Base-by-base conservation (phyloP, 768 basidiomycete species). In the Clitopilus passeckerianus region DNA sequence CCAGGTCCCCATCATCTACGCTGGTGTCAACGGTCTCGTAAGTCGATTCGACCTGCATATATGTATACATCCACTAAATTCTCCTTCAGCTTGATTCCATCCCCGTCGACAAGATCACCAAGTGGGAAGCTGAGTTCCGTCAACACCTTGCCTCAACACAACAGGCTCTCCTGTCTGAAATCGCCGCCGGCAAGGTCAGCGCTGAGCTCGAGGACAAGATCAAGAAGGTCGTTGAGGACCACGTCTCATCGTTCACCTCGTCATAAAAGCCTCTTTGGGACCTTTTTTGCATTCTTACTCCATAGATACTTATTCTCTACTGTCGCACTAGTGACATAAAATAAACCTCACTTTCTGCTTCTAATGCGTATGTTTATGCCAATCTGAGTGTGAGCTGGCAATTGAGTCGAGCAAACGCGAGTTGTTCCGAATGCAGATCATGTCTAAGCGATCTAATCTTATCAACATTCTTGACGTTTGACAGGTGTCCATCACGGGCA, bases 1-100 rank as follows among this genome's bases (percentile, higher is more conserved):
- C 64, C 95, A 97, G 83, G 96, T 97, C 63, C 96, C 96, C 65
- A 93, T 98, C 75, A 95, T 98, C 81, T 98, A 96, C 74, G 97
- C 96, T 65, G 96, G 96, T 87, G 97, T 99, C 68, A 95, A 98
- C 78, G 97, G 97, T 93, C 86, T 97, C 64, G 89, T 90, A 72
- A 66, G 89, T 83, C 16, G 5, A 12, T 54, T 30, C 7, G 27
- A 30, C 27, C 27, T 7, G 18, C 37, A 33, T 15, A 1, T 41
- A 10, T 1, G n/a, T 20, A 18, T 43, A n/a, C 27, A 23, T 15
- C 22, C 52, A 7, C 60, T 27, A 68, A 30, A 23, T 34, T 9
- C 20, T 37, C 46, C 22, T 52, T 1, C 60, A 91, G 86, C 93
- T 99, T 67, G 97, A 98, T 74, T 80, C 92, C 27, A 92, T 99